These are phyloP conservation scores for Inonotus obliquus DNA, from an alignment of 1,284 basidiomycete genomes.

Conservation along the genomic window DNA sequence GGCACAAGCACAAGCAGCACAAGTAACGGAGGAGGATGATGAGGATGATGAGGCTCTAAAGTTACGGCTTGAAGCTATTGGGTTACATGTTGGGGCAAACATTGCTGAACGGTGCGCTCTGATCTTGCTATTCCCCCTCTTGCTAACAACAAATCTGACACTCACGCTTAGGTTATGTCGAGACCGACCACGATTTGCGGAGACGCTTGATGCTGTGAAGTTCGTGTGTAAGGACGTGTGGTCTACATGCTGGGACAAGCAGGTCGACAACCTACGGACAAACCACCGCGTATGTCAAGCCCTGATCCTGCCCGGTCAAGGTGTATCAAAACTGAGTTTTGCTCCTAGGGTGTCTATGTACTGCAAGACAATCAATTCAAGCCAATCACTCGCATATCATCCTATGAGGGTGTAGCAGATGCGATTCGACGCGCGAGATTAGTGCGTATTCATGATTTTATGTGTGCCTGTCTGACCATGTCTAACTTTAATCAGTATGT, in stretches of 20 bases:
- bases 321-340: neutral
- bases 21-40: constrained; percentile 34
- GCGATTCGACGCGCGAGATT: constrained; percentile 68
- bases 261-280: constrained; percentile 92
- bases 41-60: constrained; percentile 73
- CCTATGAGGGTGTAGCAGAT: constrained; percentile 70
- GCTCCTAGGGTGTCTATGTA: constrained; percentile 81
- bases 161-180: constrained; percentile 56
- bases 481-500: constrained; percentile 50
- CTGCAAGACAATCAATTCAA: constrained; percentile 89
- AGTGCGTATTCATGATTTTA: constrained; percentile 39
- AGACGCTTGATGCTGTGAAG: constrained; percentile 89
- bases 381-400: constrained; percentile 75
- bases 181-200: constrained; percentile 69
- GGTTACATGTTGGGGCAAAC: constrained; percentile 82
- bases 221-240: constrained; percentile 97
- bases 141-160: neutral
- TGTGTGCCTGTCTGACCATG: neutral
- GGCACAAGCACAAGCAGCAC: neutral
- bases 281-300: constrained; percentile 73
- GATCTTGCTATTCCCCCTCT: constrained; percentile 3
- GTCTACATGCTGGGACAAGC: constrained; percentile 85
- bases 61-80: constrained; percentile 75
- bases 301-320: neutral
- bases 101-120: constrained; percentile 72